These are phyloP conservation scores for Aaosphaeria arxii DNA, from an alignment of 2,329 filamentous ascomycete species.

Conservation along the genomic window DNA sequence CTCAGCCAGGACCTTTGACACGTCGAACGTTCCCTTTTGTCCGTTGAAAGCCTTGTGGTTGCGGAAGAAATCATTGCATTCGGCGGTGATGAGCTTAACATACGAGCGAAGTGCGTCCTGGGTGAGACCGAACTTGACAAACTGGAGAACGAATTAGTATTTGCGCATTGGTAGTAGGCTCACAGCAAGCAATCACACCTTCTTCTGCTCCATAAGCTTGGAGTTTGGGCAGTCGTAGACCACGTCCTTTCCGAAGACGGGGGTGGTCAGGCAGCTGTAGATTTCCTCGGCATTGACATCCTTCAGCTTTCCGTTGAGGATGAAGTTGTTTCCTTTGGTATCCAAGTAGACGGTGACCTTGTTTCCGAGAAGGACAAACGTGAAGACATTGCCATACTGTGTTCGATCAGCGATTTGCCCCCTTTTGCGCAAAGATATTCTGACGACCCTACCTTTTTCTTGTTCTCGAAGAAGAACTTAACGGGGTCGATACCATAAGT, in stretches of 20 bases:
- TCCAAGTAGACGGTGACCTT: conserved; percentile 86
- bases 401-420: no score
- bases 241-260: conserved; percentile 78
- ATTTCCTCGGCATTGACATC: conserved; percentile 90
- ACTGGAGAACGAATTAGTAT: conserved; percentile 44
- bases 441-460: conserved; percentile 62
- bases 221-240: conserved; percentile 89
- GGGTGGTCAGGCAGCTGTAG: conserved; percentile 71
- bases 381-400: conserved; percentile 85
- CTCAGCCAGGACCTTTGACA: conserved; percentile 74
- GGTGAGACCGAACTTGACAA: conserved; percentile 78
- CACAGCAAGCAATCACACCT: conserved; percentile 51
- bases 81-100: conserved; percentile 72
- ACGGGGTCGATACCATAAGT: conserved; percentile 95
- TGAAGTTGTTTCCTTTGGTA: conserved; percentile 82
- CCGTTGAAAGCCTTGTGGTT: conserved; percentile 65
- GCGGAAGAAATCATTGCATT: conserved; percentile 72
- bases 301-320: conserved; percentile 85
- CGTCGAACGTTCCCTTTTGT: conserved; percentile 65
- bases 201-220: conserved; percentile 96
- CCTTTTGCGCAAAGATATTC: no score
- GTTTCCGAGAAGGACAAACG: conserved; percentile 82
- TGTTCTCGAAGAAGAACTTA: conserved; percentile 72
- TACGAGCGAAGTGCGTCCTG: conserved; percentile 73
- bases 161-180: not conserved